Evolutionary conservation across 768 basidiomycete genomes (phyloP), one percentile per base, ranked within the genome.

Genomic region (Hericium alpestre): DNA sequence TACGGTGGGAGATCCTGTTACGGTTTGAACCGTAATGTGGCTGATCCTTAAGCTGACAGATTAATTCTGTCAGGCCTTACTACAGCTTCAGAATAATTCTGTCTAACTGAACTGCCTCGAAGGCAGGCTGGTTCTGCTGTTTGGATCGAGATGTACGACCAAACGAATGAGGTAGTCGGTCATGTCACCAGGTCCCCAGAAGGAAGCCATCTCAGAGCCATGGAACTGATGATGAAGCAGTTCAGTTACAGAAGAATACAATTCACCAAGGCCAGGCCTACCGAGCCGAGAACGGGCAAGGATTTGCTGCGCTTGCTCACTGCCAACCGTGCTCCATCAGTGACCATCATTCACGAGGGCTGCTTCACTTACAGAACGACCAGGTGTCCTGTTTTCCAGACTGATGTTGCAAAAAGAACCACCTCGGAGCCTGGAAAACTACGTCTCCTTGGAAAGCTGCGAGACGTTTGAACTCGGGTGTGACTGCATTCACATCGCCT

Each of bases 381-480:
- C 67, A 74, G 0, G 64, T 65, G 1, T 65, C 60, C 58, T 75
- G 71, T 5, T 63, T 72, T 16, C 53, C 58, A 0, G 72, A 66
- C 0, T 66, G 66, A 1, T 64, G 54, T 18, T 69, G 46, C n/a
- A 74, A 59, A 55, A 74, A 67, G 54, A 66, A 71, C n/a, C 74
- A 67, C 5, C 73, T 66, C 22, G 67, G 67, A 9, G 65, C 69
- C 37, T 73, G 67, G 59, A 73, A 74, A 12, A 57, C 51, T 4
- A 65, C 43, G 56, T 77, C 75, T 1, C 75, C 74, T 48, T 66
- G 66, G 13, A 73, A 55, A 0, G 72, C 70, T 1, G 73, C 69
- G 8, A 74, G 57, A 2, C 75, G 70, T 57, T 75, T 76, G 61
- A 65, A 75, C 60, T 76, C 51, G 5, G 74, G 73, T 2, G 73